Conservation (phyloP, 176 grass and related monocot species). For the Metroxylon sagu region DNA sequence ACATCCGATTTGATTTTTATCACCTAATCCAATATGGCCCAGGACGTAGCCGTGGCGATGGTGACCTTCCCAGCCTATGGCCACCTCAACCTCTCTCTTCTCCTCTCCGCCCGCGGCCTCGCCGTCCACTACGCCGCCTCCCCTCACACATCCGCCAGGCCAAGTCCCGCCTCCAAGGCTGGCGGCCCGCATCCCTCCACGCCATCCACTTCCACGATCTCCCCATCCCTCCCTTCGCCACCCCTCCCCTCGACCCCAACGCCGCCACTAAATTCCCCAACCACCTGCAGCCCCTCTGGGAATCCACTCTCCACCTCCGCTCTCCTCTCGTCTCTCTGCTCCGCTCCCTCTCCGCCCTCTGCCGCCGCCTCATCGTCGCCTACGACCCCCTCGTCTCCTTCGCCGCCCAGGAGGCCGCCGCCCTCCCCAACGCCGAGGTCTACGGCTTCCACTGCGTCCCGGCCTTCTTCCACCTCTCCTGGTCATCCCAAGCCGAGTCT, state of each 20-base stretch:
- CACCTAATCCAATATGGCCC: not conserved
- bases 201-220: slow-evolving; percentile 41
- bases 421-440: slow-evolving; percentile 5
- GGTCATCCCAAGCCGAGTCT: slow-evolving; percentile 12
- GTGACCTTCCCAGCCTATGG: slow-evolving; percentile 57
- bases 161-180: slow-evolving; percentile 26
- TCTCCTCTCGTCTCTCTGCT: not conserved
- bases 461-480: not conserved
- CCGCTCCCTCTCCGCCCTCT: not conserved
- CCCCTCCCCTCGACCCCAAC: not conserved
- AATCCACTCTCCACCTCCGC: not conserved
- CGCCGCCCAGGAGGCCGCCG: not conserved
- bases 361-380: slow-evolving; percentile 9
- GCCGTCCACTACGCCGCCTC: slow-evolving; percentile 10
- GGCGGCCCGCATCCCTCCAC: slow-evolving; percentile 1
- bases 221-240: slow-evolving; percentile 18
- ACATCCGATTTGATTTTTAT: too few species aligned
- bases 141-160: not conserved
- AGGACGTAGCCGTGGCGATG: slow-evolving; percentile 29
- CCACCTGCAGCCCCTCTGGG: not conserved
- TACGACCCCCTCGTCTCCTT: slow-evolving; percentile 1
- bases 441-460: slow-evolving; percentile 2
- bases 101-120: slow-evolving; percentile 13
- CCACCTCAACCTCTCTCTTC: slow-evolving; percentile 31
- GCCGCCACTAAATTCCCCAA: slow-evolving; percentile 27